These are phyloP conservation scores for Dioscorea zingiberensis DNA, from an alignment of 106 monocot genomes.

Conservation along the genomic window DNA sequence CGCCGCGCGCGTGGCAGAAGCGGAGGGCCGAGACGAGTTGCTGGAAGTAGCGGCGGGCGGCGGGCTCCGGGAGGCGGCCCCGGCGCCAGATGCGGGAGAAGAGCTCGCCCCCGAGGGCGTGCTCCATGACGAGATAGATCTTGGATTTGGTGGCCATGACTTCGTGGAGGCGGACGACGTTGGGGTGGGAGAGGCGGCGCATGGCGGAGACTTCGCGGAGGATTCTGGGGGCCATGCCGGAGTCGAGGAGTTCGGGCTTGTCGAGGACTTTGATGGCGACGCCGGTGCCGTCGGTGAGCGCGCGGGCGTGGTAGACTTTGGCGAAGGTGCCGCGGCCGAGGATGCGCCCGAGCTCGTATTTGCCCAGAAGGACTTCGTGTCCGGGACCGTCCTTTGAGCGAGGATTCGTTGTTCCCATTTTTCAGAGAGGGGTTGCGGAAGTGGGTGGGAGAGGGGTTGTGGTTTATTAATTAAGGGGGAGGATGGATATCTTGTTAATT, in stretches of 20 bases:
- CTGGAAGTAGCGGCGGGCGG: slow-evolving; percentile 43
- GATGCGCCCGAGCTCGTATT: slow-evolving; percentile 11
- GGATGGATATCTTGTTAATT: too few species aligned
- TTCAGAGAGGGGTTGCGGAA: too few species aligned
- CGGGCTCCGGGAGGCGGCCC: slow-evolving; percentile 27
- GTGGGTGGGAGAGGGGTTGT: too few species aligned
- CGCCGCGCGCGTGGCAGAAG: slow-evolving; percentile 76
- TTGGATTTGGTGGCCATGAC: slow-evolving; percentile 44
- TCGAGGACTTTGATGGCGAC: slow-evolving; percentile 7
- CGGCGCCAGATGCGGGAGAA: slow-evolving; percentile 19
- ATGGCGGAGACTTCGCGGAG: slow-evolving; percentile 43
- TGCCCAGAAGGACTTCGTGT: neutral
- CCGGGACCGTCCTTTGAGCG: neutral
- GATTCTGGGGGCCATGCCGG: slow-evolving; percentile 18
- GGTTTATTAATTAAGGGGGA: too few species aligned
- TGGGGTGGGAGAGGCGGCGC: slow-evolving; percentile 47
- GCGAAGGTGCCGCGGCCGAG: slow-evolving; percentile 10
- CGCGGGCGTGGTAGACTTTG: slow-evolving; percentile 3
- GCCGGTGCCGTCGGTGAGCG: neutral
- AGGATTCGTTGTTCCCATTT: too few species aligned
- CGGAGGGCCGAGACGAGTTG: slow-evolving; percentile 75
- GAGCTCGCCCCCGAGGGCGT: slow-evolving; percentile 40
- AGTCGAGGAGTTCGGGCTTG: neutral
- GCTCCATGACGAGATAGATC: slow-evolving; percentile 53
- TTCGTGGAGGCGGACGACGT: slow-evolving; percentile 44